Evolutionary conservation across 1,284 basidiomycete genomes (phyloP), one percentile per base, ranked within the genome.

Genomic region (Tilletiopsis washingtonensis): DNA sequence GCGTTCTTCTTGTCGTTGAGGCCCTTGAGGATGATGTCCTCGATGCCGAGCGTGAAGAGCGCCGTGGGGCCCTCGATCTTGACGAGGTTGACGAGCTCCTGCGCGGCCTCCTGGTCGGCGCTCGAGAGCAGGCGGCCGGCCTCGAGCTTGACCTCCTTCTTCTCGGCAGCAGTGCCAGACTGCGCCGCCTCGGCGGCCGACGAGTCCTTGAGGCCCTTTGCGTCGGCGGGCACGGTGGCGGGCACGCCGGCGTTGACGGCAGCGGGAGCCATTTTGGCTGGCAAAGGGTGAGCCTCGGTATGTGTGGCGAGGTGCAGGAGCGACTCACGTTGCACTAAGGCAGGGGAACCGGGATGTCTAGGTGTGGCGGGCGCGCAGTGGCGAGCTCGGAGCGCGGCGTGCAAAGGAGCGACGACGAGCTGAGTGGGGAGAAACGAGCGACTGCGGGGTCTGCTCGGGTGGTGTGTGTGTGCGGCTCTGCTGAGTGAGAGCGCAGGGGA

Each of bases 21-120:
- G 47, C 78, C 80, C 81, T 88, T 90, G 76, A 88, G 74, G 64
- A 84, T 78, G 65, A 89, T 88, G 59, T 85, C 84, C 52, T 79
- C 78, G 77, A 94, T 86, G 64, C 82, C 86, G 58, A 84, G 78
- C 64, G 83, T 79, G 66, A 81, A 79, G 72, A 97, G 81, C 69
- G 84, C 85, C 59, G 83, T 77, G 60, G 89, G 85, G 72, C 91
- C 91, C 62, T 91, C 83, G 77, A 68, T 59, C 68, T 77, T 77
- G 67, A 76, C 74, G 40, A 75, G 64, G 66, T 76, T 73, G 51
- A 74, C 73, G 50, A 77, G 74, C 69, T 76, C 75, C 56, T 64
- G 62, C 20, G 69, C 74, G 48, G 75, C 75, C 20, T 61, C 54
- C 51, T 75, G 69, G 68, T 76, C 75, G 51, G 69, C 64, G 32